Base-by-base conservation (phyloP, 163 green algal species). In the Smithsoniella earleae region DNA sequence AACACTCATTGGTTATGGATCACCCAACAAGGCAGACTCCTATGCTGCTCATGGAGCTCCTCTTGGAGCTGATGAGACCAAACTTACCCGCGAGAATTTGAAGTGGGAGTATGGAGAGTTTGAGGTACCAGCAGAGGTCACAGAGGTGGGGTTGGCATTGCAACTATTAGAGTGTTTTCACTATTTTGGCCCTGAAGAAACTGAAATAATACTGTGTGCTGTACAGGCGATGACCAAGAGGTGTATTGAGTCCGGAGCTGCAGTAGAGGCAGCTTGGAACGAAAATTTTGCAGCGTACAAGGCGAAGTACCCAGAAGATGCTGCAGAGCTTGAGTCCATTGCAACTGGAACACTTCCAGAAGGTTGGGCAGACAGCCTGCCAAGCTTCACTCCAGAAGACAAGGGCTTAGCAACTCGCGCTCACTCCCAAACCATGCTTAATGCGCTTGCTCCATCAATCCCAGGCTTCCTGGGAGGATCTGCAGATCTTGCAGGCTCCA, bases 1-100 rank as follows among this genome's bases (percentile, higher is more conserved):
- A 76, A 99, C 94, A 72, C 88, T 96, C 75, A 99, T 99, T 77
- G 95, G 95, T 74, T 99, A 96, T 78, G 95, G 95, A 73, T 98
- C 93, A 1, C 95, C 95, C 77, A 98, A 98, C 89, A 98, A 98
- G 91, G 90, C 91, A 46, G 88, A 97, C 89, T 88, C 89, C 2
- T 91, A 98, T 78, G 93, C 94, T 76, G 94, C 97, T 66, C 95
- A 99, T 83, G 95, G 95, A 75, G 91, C 95, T 10, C 87, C 95
- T 58, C 91, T 99, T 72, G 95, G 95, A 74, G 80, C 83, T 52
- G 89, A 95, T 49, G 94, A 99, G 91, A 96, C 95, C 2, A 81
- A 81, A 8, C 88, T 89, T 73, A 98, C 94, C 46, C 87, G 94
- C 73, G 86, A 95, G 80, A 92, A 95, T 82, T 90, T 99, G 38